These are phyloP conservation scores for Plasmopara muralis DNA, from an alignment of 352 stramenopile species.

Conservation along the genomic window DNA sequence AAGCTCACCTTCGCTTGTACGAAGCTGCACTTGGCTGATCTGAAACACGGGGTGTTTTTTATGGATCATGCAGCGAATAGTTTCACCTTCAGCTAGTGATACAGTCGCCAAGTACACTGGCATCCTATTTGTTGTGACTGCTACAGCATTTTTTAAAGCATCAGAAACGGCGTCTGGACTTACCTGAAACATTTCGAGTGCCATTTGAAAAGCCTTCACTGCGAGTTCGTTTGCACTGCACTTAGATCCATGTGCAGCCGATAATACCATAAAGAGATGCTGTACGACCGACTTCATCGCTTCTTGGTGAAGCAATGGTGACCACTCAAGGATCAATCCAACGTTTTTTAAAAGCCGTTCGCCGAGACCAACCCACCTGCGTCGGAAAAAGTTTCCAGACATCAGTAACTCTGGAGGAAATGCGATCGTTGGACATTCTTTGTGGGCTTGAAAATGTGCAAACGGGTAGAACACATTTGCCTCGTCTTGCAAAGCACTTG, in stretches of 20 bases:
- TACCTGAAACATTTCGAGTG: slow-evolving; percentile 24
- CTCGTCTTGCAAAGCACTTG: slow-evolving; percentile 29
- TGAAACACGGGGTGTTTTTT: slow-evolving; percentile 73
- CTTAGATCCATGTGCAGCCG: slow-evolving; percentile 20
- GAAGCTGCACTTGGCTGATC: slow-evolving; percentile 58
- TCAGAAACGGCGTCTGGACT: slow-evolving; percentile 20
- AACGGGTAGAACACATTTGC: slow-evolving; percentile 76
- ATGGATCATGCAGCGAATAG: slow-evolving; percentile 94
- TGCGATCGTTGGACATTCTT: slow-evolving; percentile 60
- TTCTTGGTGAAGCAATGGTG: slow-evolving; percentile 64
- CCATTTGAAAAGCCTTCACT: slow-evolving; percentile 42
- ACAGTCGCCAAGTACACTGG: slow-evolving; percentile 91
- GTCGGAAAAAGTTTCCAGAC: slow-evolving; percentile 87
- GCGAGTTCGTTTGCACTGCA: slow-evolving; percentile 58
- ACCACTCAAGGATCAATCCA: slow-evolving; percentile 84
- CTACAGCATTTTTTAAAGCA: slow-evolving; percentile 40
- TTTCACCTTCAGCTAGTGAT: slow-evolving; percentile 96
- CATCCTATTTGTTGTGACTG: slow-evolving; percentile 23
- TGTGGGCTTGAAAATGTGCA: slow-evolving; percentile 63
- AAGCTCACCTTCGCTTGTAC: slow-evolving; percentile 73
- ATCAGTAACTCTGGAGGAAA: slow-evolving; percentile 68
- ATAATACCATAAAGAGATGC: slow-evolving; percentile 52
- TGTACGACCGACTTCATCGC: slow-evolving; percentile 62
- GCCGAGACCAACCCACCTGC: slow-evolving; percentile 80
- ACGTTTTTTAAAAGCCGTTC: slow-evolving; percentile 87